Base-by-base conservation (phyloP, 805 yeast genomes). In the Kregervanrija fluxuum region DNA sequence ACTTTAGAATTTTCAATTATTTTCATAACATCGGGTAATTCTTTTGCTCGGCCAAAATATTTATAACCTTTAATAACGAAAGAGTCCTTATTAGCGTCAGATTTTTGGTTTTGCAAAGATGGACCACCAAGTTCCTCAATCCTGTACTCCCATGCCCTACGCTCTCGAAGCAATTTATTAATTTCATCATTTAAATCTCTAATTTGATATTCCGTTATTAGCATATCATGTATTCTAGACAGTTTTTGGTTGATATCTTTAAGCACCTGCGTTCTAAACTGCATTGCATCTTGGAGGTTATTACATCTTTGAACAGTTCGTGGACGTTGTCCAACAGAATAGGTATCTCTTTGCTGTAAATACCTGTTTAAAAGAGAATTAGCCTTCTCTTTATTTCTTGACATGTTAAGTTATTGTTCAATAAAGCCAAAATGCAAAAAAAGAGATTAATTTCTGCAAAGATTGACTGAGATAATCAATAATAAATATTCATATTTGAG, bases 21-120 rank as follows among this genome's bases (percentile, higher is more conserved):
- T 46, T 71, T 71, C 42, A 71, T 66, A 8, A 84, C 90, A 49
- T 85, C 96, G 0, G 88, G 84, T 8, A 89, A 64, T 37, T 87
- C 91, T 42, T 77, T 70, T 0, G 96, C 95, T 40, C 95, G 64
- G 0, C 97, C 97, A 63, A 79, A 90, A 61, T 85, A 90, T 44
- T 83, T 66, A 50, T 78, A 79, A 0, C 88, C 88, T 35, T 73
- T 67, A 1, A 75, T 58, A 5, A 44, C 37, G 12, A 40, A 32
- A 1, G 45, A 33, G 11, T 33, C 35, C 5, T 16, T 22, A 14
- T 12, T 17, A 22, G 4, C 28, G 6, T 22, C 28, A n/a, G 48
- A 35, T 5, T 43, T 44, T 10, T 35, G 43, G 17, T 34, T 37
- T 16, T 28, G 32, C 3, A 16, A 31, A 8, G 8, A 12, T 2